Conservation (phyloP, 176 grass and related monocot genomes). For the Saccharum spontaneum region DNA sequence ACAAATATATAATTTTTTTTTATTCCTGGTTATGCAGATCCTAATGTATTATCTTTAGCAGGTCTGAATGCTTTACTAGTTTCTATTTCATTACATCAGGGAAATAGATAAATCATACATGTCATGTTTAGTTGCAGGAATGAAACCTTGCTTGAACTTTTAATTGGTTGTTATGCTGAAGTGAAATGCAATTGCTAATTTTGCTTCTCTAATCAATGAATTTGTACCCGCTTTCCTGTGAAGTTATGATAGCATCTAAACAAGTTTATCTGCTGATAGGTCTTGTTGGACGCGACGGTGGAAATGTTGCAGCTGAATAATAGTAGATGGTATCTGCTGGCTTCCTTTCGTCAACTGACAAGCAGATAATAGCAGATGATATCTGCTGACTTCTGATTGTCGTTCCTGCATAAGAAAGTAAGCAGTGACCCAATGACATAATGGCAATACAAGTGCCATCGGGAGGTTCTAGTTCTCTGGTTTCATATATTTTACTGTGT, state of each 20-base stretch:
- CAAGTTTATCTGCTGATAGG: background rate
- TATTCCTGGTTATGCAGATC: background rate
- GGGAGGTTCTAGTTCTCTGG: background rate
- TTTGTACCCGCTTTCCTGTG: background rate
- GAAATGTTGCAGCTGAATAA: background rate
- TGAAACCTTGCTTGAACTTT: background rate
- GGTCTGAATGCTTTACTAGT: background rate
- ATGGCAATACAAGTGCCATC: background rate
- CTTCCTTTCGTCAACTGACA: background rate
- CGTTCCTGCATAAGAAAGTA: background rate
- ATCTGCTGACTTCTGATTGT: background rate
- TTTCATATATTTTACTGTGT: background rate
- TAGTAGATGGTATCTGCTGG: background rate
- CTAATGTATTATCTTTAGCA: background rate
- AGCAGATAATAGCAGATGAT: background rate
- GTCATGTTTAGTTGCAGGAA: background rate
- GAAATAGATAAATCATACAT: background rate
- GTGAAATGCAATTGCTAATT: background rate
- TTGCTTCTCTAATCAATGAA: background rate
- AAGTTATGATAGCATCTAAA: background rate
- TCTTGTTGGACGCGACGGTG: background rate
- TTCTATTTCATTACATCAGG: background rate
- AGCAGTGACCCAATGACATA: background rate
- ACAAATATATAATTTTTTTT: background rate
- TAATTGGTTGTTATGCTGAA: background rate